phyloP scores from a whole-genome alignment of 176 grass and related monocot genomes.

The Dendrocalamus sinicus region DNA sequence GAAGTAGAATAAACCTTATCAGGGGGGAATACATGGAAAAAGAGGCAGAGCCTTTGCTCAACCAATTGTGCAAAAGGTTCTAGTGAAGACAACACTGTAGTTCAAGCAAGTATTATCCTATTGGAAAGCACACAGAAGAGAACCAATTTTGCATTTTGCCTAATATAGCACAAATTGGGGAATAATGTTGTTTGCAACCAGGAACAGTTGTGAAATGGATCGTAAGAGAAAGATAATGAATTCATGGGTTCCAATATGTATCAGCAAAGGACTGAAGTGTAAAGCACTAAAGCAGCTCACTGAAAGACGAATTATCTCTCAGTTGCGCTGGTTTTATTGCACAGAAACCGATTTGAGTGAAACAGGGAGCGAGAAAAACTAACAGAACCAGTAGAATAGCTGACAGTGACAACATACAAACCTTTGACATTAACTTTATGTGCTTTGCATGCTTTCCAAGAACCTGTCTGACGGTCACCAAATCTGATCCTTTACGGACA shows the following conservation, averaged over 20 bases:
- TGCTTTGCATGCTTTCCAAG: conserved; percentile 76
- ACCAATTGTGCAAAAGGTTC: not conserved
- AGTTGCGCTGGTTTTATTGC: not conserved
- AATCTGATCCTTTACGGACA: conserved; percentile 94
- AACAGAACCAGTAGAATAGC: not conserved
- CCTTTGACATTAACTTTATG: conserved; percentile 98
- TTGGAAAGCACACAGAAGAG: not conserved
- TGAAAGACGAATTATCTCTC: not conserved
- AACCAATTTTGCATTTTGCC: not conserved
- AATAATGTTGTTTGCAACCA: not conserved
- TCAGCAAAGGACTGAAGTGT: not conserved
- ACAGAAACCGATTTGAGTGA: not conserved
- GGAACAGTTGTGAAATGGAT: not conserved
- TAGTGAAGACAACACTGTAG: not conserved
- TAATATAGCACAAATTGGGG: not conserved
- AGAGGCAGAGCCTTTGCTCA: not conserved
- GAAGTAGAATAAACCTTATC: not conserved
- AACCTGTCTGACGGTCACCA: conserved; percentile 72
- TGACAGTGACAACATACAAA: conserved; percentile 37
- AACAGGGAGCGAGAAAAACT: not conserved
- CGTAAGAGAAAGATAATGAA: not conserved
- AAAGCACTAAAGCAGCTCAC: not conserved
- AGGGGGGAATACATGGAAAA: not conserved
- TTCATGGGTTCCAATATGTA: not conserved
- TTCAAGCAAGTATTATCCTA: not conserved